Evolutionary conservation across 345 rosid species (phyloP), one percentile per base, ranked within the genome.

Genomic region (Linum usitatissimum): DNA sequence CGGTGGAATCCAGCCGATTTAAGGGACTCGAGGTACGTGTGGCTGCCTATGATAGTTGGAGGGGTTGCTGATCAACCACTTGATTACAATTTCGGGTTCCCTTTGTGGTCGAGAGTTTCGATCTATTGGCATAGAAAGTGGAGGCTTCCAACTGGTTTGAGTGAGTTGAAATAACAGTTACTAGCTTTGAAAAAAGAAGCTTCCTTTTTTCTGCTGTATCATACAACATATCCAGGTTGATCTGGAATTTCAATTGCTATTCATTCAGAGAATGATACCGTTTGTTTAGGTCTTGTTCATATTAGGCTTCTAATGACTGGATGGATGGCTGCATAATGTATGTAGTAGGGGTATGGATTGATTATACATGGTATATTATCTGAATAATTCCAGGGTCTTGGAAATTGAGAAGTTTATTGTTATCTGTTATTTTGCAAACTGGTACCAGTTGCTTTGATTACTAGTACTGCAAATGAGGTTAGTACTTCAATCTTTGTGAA

Each of bases 51-150:
- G 73, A 78, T 87, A 59, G 86, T 90, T 17, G 85, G 91, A 0
- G 96, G 94, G 39, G 81, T 83, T 0, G 94, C 90, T 8, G 97
- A 93, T 73, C 81, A 72, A 70, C 91, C 96, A 6, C 77, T 92
- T 1, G 88, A 89, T 18, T 81, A 66, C 65, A 77, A 55, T 69
- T 93, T 85, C 19, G 94, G 94, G 18, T 87, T 87, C 66, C 96
- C 91, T 2, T 49, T 75, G 30, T 93, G 96, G 97, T 83, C 90
- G 4, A 84, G 97, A 68, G 94, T 89, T 30, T 93, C 96, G 7
- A 87, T 93, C 57, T 87, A 84, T 68, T 89, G 99, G 96, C 97
- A 93, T 59, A 79, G 78, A 67, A 93, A 80, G 73, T 93, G 99
- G 99, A 81, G 76, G 62, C 83, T 89, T 58, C 97, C 97, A 66